A percentile compares a stretch with the other conserved stretches of the same genome.
Evolutionary conservation across 805 yeast genomes (phyloP).

Genomic region (Lachancea lanzarotensis): DNA sequence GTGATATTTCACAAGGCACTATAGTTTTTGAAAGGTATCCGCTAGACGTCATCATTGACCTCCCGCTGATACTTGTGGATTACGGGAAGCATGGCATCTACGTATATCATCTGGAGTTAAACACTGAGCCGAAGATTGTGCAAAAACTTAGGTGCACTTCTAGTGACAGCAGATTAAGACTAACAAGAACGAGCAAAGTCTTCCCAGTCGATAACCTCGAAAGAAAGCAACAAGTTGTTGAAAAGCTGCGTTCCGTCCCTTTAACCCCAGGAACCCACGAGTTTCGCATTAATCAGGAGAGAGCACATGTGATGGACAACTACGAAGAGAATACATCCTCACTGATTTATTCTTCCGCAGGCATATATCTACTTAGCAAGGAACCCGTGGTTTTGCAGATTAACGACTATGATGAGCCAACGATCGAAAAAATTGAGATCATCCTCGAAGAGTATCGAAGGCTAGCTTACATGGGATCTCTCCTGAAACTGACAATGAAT

Average conservation of each 20-base stretch:
- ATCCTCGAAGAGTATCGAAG: slow-evolving; percentile 1
- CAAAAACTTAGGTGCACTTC: slow-evolving; percentile 11
- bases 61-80: slow-evolving; percentile 23
- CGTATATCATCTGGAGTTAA: slow-evolving; percentile 12
- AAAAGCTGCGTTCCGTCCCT: slow-evolving; percentile 23
- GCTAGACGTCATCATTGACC: slow-evolving; percentile 13
- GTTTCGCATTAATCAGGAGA: slow-evolving; percentile 24
- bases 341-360: slow-evolving; percentile 15
- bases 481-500: slow-evolving; percentile 15
- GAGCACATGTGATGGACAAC: slow-evolving; percentile 14
- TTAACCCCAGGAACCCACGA: slow-evolving; percentile 14
- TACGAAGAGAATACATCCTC: slow-evolving; percentile 17
- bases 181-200: slow-evolving; percentile 12
- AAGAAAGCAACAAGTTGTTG: slow-evolving; percentile 14
- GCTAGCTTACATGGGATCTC: background rate
- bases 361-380: slow-evolving; percentile 15
- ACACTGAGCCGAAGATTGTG: slow-evolving; percentile 16
- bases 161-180: slow-evolving; percentile 3
- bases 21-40: slow-evolving; percentile 27
- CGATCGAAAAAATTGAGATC: slow-evolving; percentile 13
- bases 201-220: slow-evolving; percentile 10
- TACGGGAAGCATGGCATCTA: slow-evolving; percentile 10
- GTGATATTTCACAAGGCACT: slow-evolving; percentile 30
- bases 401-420: slow-evolving; percentile 17
- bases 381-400: slow-evolving; percentile 21